These are phyloP conservation scores for Populus trichocarpa DNA, from an alignment of 441 rosid species.

Conservation along the genomic window DNA sequence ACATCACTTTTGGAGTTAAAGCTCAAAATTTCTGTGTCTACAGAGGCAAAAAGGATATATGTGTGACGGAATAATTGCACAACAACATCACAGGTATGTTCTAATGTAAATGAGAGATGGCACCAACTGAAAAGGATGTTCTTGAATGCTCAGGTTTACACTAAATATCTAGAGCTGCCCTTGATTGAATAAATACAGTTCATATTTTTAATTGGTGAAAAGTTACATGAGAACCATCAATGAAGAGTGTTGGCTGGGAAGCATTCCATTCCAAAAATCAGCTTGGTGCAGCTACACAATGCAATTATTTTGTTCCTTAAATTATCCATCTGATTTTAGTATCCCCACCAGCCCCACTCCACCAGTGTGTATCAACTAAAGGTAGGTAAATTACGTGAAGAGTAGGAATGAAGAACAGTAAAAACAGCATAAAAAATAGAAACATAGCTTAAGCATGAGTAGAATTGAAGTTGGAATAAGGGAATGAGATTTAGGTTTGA, in stretches of 20 bases:
- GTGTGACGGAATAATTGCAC: constrained; percentile 11
- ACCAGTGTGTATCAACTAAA: neutral
- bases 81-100: neutral
- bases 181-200: neutral
- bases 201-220: neutral
- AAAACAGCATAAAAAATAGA: neutral
- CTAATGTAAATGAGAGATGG: neutral
- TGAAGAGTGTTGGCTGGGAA: neutral
- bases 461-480: neutral
- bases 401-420: neutral
- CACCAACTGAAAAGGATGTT: neutral
- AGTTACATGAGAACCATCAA: neutral
- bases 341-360: neutral
- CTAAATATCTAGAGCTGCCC: neutral
- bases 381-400: constrained; percentile 4
- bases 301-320: neutral
- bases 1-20: constrained; percentile 41
- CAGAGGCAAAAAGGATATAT: constrained; percentile 12
- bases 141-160: neutral
- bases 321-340: neutral
- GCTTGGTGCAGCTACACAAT: neutral
- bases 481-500: neutral
- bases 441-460: neutral
- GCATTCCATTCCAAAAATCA: neutral
- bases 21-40: constrained; percentile 54